Evolutionary conservation across 805 yeast genomes (phyloP).

Genomic region (Cephaloascus fragrans): DNA sequence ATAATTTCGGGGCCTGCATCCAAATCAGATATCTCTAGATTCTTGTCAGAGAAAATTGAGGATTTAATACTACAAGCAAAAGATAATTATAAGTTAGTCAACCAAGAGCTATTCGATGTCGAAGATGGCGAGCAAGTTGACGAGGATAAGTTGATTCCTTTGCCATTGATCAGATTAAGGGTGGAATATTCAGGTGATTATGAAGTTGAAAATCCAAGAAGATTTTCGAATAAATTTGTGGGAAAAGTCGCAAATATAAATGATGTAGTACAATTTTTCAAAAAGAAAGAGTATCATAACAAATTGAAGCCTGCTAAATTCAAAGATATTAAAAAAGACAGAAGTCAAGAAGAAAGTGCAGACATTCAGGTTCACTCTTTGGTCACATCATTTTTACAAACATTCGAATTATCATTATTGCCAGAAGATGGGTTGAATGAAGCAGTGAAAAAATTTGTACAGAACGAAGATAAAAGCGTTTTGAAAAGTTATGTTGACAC

Average conservation of each 20-base stretch:
- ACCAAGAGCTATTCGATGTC: conserved; percentile 13
- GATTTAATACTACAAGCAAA: conserved; percentile 52
- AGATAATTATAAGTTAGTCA: conserved; percentile 30
- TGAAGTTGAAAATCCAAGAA: conserved; percentile 82
- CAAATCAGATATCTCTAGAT: conserved; percentile 49
- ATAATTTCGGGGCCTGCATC: conserved; percentile 54
- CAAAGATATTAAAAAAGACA: conserved; percentile 6
- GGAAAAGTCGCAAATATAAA: conserved; percentile 88
- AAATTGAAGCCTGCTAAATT: conserved; percentile 3
- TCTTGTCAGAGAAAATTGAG: conserved; percentile 56
- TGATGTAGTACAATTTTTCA: conserved; percentile 68
- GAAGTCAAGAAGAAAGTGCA: conserved; percentile 20
- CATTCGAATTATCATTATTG: conserved; percentile 57
- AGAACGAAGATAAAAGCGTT: conserved; percentile 73
- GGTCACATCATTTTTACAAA: conserved; percentile 51
- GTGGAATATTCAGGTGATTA: conserved; percentile 89
- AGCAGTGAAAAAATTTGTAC: conserved; percentile 64
- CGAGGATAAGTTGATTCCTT: conserved; percentile 33
- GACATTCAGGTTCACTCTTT: conserved; percentile 48
- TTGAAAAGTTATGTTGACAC: conserved; percentile 51
- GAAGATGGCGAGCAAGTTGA: conserved; percentile 9
- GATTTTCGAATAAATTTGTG: conserved; percentile 85
- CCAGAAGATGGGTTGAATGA: conserved; percentile 67
- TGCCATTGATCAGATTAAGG: conserved; percentile 73
- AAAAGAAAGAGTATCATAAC: conserved; percentile 25